Base-by-base conservation (phyloP, 1,139 yeast genomes). In the Wickerhamomyces sp. region DNA sequence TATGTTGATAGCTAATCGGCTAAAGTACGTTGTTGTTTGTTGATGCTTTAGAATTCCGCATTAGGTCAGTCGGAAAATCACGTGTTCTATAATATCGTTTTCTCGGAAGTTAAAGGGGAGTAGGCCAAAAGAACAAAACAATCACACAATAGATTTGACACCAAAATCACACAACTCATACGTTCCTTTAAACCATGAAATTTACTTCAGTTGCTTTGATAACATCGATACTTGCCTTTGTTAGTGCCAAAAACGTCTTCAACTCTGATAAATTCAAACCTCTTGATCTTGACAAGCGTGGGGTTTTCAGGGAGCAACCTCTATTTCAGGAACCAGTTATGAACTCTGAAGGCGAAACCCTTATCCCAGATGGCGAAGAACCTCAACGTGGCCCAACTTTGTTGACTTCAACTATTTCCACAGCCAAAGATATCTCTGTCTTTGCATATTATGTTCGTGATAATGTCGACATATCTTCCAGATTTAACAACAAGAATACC, bases 361-460 rank as follows among this genome's bases (percentile, higher is more conserved):
- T 41, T 8, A 26, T 45, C 9, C 48, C 51, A 16, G 39, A 42
- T 15, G 54, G 56, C 5, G 55, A 49, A 31, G 37, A 47, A 12
- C 56, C 58, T 10, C 48, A 45, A 36, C 38, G 26, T 10, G 58
- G 60, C 4, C 55, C 53, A 10, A 55, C 59, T 10, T 34, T 63
- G 15, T 35, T 51, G 13, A 62, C 64, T 1, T 54, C 64, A 4
- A 59, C 61, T 5, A 40, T 64, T 23, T 50, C 77, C 6, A 75
- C 71, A 44, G 57, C 65, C 32, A 55, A 54, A 21, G 58, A 60
- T 13, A 63, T 76, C 28, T 66, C 77, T 2, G 60, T 77, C 3
- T 74, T 77, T 52, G 62, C 81, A 3, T 70, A 74, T 2, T 77
- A 77, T 49, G 54, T 78, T 20, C 63, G 85, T 38, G 80, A 76